These are phyloP conservation scores for Beta corolliflora DNA, from an alignment of 179 eudicot genomes.

Conservation along the genomic window DNA sequence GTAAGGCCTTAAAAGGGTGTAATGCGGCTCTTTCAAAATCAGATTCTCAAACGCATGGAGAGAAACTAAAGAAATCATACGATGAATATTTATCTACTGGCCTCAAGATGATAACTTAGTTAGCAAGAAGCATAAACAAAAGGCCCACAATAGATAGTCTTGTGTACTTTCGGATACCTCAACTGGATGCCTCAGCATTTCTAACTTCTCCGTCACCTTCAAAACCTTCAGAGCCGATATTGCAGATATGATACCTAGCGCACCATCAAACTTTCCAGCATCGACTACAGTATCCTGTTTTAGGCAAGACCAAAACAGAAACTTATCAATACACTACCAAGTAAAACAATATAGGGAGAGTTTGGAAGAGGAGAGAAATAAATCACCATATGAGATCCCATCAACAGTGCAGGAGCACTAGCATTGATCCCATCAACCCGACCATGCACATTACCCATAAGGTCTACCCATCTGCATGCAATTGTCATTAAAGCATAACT, in stretches of 20 bases:
- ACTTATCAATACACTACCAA: not conserved
- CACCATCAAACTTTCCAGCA: constrained; percentile 93
- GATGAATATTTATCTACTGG: not conserved
- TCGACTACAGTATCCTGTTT: constrained; percentile 92
- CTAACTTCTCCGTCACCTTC: constrained; percentile 49
- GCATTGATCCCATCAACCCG: constrained; percentile 73
- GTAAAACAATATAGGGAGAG: not conserved
- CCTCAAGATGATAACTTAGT: not conserved
- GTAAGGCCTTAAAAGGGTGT: not conserved
- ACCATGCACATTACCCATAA: constrained; percentile 94
- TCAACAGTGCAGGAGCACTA: constrained; percentile 64
- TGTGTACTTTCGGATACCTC: constrained; percentile 52
- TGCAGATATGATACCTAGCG: constrained; percentile 80
- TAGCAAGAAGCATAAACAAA: not conserved
- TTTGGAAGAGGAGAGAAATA: constrained; percentile 2
- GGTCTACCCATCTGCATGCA: constrained; percentile 86
- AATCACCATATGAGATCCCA: constrained; percentile 91
- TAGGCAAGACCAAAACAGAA: constrained; percentile 8
- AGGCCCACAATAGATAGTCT: not conserved
- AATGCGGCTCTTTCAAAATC: not conserved
- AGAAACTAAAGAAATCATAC: not conserved
- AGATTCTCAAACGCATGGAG: not conserved
- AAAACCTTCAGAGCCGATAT: constrained; percentile 87
- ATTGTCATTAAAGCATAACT: constrained; percentile 17
- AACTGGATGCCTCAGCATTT: constrained; percentile 64